Evolutionary conservation across 208 protist genomes (phyloP), one percentile per base, ranked within the genome.

Genomic region (Leishmania gerbilli): DNA sequence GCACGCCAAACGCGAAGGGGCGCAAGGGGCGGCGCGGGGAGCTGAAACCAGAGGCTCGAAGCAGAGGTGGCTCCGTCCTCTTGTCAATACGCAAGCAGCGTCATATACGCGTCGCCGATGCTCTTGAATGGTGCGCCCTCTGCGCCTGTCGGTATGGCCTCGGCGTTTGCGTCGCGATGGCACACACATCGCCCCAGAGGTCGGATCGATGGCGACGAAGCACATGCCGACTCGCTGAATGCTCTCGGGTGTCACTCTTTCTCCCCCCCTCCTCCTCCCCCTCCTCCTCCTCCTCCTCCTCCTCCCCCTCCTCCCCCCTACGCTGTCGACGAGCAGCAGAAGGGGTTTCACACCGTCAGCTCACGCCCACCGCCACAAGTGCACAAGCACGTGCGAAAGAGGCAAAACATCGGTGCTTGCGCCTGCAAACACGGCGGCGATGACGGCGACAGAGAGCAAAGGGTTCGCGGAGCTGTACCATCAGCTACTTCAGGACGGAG

Each of bases 401-500:
- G 15, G 8, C 37, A 47, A 45, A n/a, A 27, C 17, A 37, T 42
- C 37, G 21, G 37, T 42, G 8, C 19, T 17, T 42, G 65, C 65
- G 37, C 3, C 34, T 6, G 37, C 37, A 47, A 71, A 42, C 42
- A 13, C 27, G 24, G 53, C 68, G 31, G n/a, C 51, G 31, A 6
- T n/a, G 31, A n/a, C 58, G 17, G 77, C 47, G 1, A 37, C 27
- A 11, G 74, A 82, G 31, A 58, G 56, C 34, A 76, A 56, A 42
- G 72, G 71, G 3, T 60, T 84, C 4, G 77, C 76, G 1, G 74
- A 82, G 24, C 53, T 74, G 34, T 95, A 95, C 77, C 69, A 81
- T 45, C 83, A 90, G 17, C 81, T 93, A 1, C 51, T 93, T 0
- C 58, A 77, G 3, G 58, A 84, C 31, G 86, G 86, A 0, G 42